phyloP scores from a whole-genome alignment of 306 rosid genomes.

The Betula pendula region DNA sequence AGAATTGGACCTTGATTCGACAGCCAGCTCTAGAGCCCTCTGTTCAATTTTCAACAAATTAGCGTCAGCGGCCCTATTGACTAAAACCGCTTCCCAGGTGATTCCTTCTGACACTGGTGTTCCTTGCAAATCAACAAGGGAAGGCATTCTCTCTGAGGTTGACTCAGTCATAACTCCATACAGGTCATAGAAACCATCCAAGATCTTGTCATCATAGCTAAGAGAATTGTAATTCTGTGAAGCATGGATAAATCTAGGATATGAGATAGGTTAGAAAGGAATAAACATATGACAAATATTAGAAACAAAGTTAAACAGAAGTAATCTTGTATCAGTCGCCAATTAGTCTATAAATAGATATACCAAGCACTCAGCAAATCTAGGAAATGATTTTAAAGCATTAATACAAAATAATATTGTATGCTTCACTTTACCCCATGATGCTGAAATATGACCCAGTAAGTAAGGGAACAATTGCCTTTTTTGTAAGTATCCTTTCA shows the following conservation, averaged over 20 bases:
- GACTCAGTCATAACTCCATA: constrained; percentile 70
- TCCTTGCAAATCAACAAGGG: constrained; percentile 92
- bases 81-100: constrained; percentile 92
- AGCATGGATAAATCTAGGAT: constrained; percentile 87
- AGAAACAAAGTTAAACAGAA: constrained; percentile 28
- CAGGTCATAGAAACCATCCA: constrained; percentile 97
- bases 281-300: constrained; percentile 41
- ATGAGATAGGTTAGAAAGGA: constrained; percentile 79
- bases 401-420: neutral
- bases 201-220: constrained; percentile 89
- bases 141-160: constrained; percentile 76
- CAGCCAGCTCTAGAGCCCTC: constrained; percentile 64
- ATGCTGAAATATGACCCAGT: neutral
- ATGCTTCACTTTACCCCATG: neutral
- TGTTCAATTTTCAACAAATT: constrained; percentile 83
- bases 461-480: neutral
- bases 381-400: neutral
- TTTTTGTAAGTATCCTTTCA: neutral
- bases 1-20: constrained; percentile 52
- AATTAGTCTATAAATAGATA: constrained; percentile 3
- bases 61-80: constrained; percentile 81
- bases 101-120: constrained; percentile 65
- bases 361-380: neutral
- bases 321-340: constrained; percentile 16
- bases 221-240: constrained; percentile 97